These are phyloP conservation scores for Chytridium lagenaria DNA, from an alignment of 371 early-diverging fungal species.

Conservation along the genomic window DNA sequence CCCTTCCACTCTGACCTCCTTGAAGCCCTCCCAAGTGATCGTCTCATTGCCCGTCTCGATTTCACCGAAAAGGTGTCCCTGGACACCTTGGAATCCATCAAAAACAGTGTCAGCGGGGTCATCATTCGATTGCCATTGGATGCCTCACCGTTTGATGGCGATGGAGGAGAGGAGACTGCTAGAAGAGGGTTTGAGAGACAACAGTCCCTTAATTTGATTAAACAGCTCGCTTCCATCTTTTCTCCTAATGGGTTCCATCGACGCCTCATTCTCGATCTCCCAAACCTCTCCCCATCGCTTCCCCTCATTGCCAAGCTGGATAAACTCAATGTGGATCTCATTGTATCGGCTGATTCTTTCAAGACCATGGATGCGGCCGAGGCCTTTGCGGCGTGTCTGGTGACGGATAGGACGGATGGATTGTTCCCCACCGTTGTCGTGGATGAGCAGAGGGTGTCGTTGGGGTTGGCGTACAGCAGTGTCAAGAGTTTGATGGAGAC, in stretches of 20 bases:
- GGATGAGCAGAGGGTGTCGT: conserved; percentile 83
- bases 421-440: conserved; percentile 91
- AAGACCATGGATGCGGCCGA: conserved; percentile 66
- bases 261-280: neutral
- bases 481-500: conserved; percentile 81
- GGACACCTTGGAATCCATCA: neutral
- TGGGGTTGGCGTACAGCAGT: conserved; percentile 94
- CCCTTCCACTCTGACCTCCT: neutral
- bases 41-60: neutral
- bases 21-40: neutral
- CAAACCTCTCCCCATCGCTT: neutral
- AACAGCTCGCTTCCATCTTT: neutral
- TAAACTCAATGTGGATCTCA: conserved; percentile 1
- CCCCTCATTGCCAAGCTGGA: conserved; percentile 11
- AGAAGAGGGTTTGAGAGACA: conserved; percentile 7
- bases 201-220: conserved; percentile 3
- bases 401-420: conserved; percentile 86
- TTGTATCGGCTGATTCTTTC: neutral
- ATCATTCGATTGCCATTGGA: neutral
- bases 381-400: conserved; percentile 57
- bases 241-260: neutral
- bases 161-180: neutral
- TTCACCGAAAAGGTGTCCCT: neutral
- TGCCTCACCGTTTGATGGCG: neutral
- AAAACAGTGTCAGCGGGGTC: neutral